phyloP scores from a whole-genome alignment of 106 monocot species.

The Gastrodia elata region DNA sequence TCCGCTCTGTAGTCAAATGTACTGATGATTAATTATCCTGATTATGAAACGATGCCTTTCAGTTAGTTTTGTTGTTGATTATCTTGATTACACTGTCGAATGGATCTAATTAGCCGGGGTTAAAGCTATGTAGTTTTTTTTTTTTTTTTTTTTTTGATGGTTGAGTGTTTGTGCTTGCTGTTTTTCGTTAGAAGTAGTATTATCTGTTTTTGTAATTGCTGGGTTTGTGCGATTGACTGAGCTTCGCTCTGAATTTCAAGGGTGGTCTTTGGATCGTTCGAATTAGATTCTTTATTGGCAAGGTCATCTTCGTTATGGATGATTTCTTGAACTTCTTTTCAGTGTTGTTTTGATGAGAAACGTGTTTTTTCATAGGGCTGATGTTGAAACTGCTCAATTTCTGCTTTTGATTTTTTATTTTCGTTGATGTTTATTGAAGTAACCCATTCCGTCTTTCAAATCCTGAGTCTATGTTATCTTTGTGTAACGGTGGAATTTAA shows the following conservation, averaged over 20 bases:
- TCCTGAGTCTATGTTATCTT: no score
- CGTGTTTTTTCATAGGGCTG: background rate
- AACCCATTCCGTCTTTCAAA: no score
- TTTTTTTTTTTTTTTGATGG: no score
- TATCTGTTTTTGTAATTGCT: background rate
- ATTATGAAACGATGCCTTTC: background rate
- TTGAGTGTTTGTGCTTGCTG: background rate
- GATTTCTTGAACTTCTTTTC: background rate
- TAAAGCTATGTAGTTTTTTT: no score
- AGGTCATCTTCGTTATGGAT: background rate
- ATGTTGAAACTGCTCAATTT: background rate
- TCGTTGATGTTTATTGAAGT: background rate
- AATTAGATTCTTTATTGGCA: background rate
- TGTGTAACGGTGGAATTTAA: no score
- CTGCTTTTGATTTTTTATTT: background rate
- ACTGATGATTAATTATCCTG: background rate
- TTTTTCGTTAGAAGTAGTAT: background rate
- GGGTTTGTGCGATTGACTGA: background rate
- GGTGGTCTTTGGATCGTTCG: background rate
- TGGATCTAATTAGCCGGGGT: background rate
- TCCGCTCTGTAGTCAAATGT: background rate
- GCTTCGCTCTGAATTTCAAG: no score
- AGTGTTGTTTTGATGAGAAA: background rate
- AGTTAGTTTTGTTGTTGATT: background rate
- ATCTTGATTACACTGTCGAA: background rate